Percentiles rank a stretch among this genome's conserved stretches.
phyloP scores from a whole-genome alignment of 2,329 filamentous ascomycete genomes.

The Sclerotinia nivalis region DNA sequence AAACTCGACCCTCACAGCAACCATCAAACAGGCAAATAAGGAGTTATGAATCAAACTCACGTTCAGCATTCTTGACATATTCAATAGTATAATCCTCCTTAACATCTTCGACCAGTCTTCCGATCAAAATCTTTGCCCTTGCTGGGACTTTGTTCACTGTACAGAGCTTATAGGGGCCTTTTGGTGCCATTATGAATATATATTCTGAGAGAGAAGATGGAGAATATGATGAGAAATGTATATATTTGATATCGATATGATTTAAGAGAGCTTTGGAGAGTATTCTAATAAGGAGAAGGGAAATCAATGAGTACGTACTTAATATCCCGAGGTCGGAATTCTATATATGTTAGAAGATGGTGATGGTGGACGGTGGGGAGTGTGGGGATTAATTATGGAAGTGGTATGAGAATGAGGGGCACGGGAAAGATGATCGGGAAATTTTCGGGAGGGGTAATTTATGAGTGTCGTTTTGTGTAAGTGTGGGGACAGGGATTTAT shows the following conservation, averaged over 20 bases:
- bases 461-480: not conserved
- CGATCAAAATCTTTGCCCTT: conserved; percentile 62
- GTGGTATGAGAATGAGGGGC: conserved; percentile 17
- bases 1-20: not conserved
- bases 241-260: not conserved
- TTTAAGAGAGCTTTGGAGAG: no score
- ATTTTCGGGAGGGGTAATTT: conserved; percentile 5
- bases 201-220: not conserved
- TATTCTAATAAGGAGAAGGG: not conserved
- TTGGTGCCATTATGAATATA: conserved; percentile 40
- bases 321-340: not conserved
- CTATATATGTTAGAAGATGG: not conserved
- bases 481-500: conserved; percentile 12
- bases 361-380: conserved; percentile 11
- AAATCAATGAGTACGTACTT: not conserved
- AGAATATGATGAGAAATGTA: not conserved
- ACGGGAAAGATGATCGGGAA: conserved; percentile 4
- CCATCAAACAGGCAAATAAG: not conserved
- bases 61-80: conserved; percentile 61
- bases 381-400: conserved; percentile 4
- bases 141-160: conserved; percentile 70
- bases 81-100: conserved; percentile 64
- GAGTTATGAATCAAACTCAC: conserved; percentile 44
- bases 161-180: conserved; percentile 62
- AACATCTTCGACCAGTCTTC: conserved; percentile 59